Percentiles rank a stretch among this genome's conserved stretches.
These are phyloP conservation scores for Taphrina populina DNA, from an alignment of 1,139 yeast species.

Conservation along the genomic window DNA sequence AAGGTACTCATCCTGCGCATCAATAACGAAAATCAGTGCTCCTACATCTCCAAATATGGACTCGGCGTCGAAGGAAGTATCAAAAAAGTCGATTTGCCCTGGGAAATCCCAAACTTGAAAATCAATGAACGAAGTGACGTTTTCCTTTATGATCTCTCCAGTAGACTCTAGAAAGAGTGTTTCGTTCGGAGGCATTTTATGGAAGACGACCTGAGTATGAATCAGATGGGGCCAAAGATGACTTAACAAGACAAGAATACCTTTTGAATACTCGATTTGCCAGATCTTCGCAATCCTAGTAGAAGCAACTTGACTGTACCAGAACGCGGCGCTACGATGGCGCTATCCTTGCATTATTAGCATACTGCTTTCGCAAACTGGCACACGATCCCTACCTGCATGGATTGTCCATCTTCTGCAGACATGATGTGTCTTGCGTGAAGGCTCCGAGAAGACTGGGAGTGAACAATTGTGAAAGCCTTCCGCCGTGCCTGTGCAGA, in stretches of 20 bases:
- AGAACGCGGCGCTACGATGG: conserved; percentile 1
- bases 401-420: background rate
- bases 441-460: too few species aligned
- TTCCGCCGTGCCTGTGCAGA: too few species aligned
- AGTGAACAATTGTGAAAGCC: too few species aligned
- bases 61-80: conserved; percentile 75
- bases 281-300: conserved; percentile 36
- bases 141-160: conserved; percentile 79
- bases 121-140: conserved; percentile 73
- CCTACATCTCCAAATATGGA: conserved; percentile 78
- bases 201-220: conserved; percentile 69
- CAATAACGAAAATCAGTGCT: conserved; percentile 92
- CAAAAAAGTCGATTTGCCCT: conserved; percentile 87
- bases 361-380: background rate
- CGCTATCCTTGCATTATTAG: conserved; percentile 3
- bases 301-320: conserved; percentile 28
- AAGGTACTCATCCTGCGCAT: conserved; percentile 84
- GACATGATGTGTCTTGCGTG: background rate
- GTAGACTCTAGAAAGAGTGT: conserved; percentile 89
- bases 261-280: conserved; percentile 37
- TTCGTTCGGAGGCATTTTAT: conserved; percentile 94
- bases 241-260: background rate
- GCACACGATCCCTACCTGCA: background rate
- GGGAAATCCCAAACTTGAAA: conserved; percentile 94
- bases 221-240: background rate